Percentiles rank a stretch among this genome's conserved stretches.
Evolutionary conservation across 2,329 filamentous ascomycete species (phyloP).

Genomic region (Aurifilum marmelostoma): DNA sequence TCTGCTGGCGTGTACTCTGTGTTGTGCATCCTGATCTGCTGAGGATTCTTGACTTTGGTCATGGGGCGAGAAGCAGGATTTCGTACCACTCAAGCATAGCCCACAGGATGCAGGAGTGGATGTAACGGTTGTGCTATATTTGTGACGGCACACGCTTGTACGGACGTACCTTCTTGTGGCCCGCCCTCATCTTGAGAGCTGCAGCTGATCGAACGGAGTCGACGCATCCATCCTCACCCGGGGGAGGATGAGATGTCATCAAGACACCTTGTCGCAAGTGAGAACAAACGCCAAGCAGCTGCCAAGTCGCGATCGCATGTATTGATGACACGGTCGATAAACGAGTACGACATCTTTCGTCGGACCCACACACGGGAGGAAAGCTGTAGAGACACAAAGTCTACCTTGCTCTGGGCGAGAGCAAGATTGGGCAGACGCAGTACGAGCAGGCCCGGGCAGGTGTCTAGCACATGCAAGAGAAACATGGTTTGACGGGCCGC

Average conservation of each 20-base stretch:
- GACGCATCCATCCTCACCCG: not conserved
- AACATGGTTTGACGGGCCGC: not conserved
- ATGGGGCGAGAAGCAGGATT: not conserved
- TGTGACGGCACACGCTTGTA: not conserved
- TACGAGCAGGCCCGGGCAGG: not conserved
- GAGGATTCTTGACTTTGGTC: not conserved
- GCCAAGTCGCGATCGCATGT: not conserved
- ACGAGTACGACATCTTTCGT: not conserved
- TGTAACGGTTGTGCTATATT: not conserved
- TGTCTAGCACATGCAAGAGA: conserved; percentile 1
- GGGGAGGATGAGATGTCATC: not conserved
- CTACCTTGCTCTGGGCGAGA: not conserved
- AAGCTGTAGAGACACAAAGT: not conserved
- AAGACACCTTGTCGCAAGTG: not conserved
- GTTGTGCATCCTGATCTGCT: not conserved
- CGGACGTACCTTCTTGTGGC: not conserved
- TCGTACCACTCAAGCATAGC: not conserved
- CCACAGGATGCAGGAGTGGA: conserved; percentile 1
- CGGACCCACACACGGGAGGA: not conserved
- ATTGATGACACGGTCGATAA: not conserved
- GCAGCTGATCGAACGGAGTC: not conserved
- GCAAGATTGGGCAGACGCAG: too few relatives aligned
- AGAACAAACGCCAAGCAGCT: not conserved
- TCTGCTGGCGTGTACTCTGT: not conserved
- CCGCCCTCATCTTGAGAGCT: not conserved